phyloP scores from a whole-genome alignment of 2,329 filamentous ascomycete species.

The Ascomycota sp. region DNA sequence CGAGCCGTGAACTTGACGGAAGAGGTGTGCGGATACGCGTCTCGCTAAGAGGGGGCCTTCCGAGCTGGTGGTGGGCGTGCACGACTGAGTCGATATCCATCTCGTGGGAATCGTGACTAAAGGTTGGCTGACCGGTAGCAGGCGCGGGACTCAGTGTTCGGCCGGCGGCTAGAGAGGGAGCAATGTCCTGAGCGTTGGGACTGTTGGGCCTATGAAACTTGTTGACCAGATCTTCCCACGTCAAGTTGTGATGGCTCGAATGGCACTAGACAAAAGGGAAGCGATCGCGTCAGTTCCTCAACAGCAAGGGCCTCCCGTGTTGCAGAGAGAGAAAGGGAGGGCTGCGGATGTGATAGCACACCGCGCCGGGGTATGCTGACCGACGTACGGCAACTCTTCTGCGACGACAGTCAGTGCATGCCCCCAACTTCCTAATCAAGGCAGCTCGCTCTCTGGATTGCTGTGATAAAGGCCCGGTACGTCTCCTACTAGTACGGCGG shows the following conservation, averaged over 20 bases:
- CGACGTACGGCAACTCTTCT: slow-evolving; percentile 36
- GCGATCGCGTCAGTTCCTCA: slow-evolving; percentile 1
- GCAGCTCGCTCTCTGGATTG: slow-evolving; percentile 38
- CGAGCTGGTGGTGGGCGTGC: slow-evolving; percentile 12
- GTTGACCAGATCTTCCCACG: slow-evolving; percentile 35
- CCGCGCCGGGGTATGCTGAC: neutral
- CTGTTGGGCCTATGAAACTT: slow-evolving; percentile 33
- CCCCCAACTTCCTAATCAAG: slow-evolving; percentile 37
- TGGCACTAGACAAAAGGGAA: slow-evolving; percentile 24
- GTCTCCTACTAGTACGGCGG: slow-evolving; percentile 34
- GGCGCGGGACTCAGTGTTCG: slow-evolving; percentile 27
- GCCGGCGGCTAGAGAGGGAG: slow-evolving; percentile 18
- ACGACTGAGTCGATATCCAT: slow-evolving; percentile 31
- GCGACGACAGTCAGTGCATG: slow-evolving; percentile 33
- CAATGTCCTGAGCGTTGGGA: slow-evolving; percentile 27
- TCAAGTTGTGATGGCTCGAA: slow-evolving; percentile 38
- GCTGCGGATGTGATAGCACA: neutral
- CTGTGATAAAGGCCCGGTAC: slow-evolving; percentile 36
- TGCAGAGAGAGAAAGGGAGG: neutral
- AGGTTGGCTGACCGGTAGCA: slow-evolving; percentile 14
- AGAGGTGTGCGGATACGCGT: slow-evolving; percentile 33
- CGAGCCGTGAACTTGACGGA: slow-evolving; percentile 32
- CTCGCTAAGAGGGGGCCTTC: slow-evolving; percentile 22
- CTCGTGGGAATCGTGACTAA: slow-evolving; percentile 25
- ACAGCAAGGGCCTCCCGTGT: too few species aligned